phyloP scores from a whole-genome alignment of 495 filamentous ascomycete species.

The Tuber calosporum region DNA sequence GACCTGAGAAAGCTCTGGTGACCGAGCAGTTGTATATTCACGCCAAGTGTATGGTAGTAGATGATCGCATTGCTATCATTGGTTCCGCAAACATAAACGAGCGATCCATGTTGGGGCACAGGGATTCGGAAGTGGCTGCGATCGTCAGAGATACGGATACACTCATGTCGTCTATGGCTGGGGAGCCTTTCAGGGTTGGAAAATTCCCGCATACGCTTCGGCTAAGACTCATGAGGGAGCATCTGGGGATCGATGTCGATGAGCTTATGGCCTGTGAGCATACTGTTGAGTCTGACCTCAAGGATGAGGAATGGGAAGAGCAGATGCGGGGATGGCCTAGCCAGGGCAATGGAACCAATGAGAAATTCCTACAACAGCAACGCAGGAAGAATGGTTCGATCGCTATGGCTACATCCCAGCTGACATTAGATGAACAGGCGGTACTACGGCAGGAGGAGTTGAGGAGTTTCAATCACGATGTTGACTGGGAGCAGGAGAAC shows the following conservation, averaged over 20 bases:
- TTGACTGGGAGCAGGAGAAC: conserved; percentile 59
- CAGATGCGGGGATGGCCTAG: conserved; percentile 31
- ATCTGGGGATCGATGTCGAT: conserved; percentile 91
- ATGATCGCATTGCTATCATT: conserved; percentile 88
- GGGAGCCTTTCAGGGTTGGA: conserved; percentile 78
- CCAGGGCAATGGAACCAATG: conserved; percentile 12
- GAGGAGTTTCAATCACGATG: conserved; percentile 79
- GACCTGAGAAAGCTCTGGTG: conserved; percentile 68
- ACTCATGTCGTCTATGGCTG: conserved; percentile 86
- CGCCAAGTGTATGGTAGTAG: conserved; percentile 93
- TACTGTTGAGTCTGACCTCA: background rate
- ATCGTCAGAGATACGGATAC: conserved; percentile 91
- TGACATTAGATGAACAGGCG: conserved; percentile 56
- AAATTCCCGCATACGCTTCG: conserved; percentile 88
- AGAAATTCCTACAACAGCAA: conserved; percentile 39
- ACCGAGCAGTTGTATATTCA: conserved; percentile 99
- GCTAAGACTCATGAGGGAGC: conserved; percentile 91
- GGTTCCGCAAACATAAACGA: conserved; percentile 99
- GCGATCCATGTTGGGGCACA: conserved; percentile 81
- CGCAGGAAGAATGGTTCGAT: conserved; percentile 45
- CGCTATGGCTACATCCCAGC: conserved; percentile 43
- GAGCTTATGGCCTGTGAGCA: conserved; percentile 59
- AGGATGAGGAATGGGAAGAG: conserved; percentile 57
- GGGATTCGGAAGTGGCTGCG: conserved; percentile 88
- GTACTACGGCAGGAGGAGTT: conserved; percentile 56